Percentiles rank a stretch among this genome's conserved stretches.
Evolutionary conservation across 495 filamentous ascomycete genomes (phyloP).

Genomic region (Penicillium lividum): DNA sequence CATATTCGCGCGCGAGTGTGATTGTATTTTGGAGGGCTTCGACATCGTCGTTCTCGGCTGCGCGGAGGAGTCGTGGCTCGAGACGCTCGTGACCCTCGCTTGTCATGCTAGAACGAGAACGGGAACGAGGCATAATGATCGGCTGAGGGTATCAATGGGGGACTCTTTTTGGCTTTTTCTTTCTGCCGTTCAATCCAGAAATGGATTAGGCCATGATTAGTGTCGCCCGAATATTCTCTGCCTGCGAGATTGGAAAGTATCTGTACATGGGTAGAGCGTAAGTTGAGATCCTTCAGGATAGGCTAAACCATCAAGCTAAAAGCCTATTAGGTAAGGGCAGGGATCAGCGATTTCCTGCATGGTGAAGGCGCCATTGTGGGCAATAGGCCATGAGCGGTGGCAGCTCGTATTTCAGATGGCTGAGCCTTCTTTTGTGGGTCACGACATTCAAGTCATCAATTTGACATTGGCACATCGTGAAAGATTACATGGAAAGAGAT

Average conservation of each 20-base stretch:
- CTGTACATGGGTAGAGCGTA: background rate
- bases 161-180: background rate
- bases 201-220: background rate
- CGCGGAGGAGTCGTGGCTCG: conserved; percentile 55
- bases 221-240: background rate
- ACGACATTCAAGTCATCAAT: background rate
- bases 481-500: no score
- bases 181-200: background rate
- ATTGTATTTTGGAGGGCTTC: conserved; percentile 40
- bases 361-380: background rate
- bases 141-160: background rate
- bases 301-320: background rate
- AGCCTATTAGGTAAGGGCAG: background rate
- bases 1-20: conserved; percentile 38
- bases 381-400: background rate
- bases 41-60: conserved; percentile 46
- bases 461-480: no score
- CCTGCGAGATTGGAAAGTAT: background rate
- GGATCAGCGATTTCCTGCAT: background rate
- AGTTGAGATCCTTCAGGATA: background rate
- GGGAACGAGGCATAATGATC: conserved; percentile 33
- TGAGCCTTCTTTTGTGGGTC: background rate
- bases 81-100: conserved; percentile 49
- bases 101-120: conserved; percentile 41
- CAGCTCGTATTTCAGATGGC: background rate